Conservation (phyloP, 176 grass and related monocot species). For the Carex pumila region DNA sequence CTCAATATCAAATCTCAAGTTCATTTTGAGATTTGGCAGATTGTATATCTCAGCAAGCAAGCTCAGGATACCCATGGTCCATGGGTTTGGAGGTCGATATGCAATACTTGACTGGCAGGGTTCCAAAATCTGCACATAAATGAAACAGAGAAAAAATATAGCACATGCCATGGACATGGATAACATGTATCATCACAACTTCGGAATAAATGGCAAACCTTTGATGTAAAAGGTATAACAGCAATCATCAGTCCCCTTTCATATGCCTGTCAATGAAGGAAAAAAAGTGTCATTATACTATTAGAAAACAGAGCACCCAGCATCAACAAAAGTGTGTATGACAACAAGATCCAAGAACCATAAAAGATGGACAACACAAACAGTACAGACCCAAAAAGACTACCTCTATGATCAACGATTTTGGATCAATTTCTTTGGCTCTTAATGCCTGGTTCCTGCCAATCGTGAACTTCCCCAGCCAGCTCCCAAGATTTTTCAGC, state of each 20-base stretch:
- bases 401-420: conserved; percentile 90
- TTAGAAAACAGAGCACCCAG: not conserved
- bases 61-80: conserved; percentile 98
- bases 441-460: conserved; percentile 86
- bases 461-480: conserved; percentile 95
- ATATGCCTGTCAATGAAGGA: conserved; percentile 57
- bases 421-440: conserved; percentile 95
- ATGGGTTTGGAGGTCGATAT: conserved; percentile 97
- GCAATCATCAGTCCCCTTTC: conserved; percentile 98
- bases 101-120: conserved; percentile 91
- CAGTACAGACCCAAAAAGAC: not conserved
- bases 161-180: conserved; percentile 9
- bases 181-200: not conserved
- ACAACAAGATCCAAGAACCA: not conserved
- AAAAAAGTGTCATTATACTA: conserved; percentile 16
- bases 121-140: conserved; percentile 78
- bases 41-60: conserved; percentile 93
- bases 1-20: conserved; percentile 98
- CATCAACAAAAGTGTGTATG: not conserved
- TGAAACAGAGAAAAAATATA: not conserved
- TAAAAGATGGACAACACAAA: conserved; percentile 16
- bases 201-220: conserved; percentile 41
- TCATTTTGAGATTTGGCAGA: conserved; percentile 98
- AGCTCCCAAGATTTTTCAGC: conserved; percentile 98
- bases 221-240: conserved; percentile 91